Evolutionary conservation across 2,329 filamentous ascomycete genomes (phyloP), one percentile per base, ranked within the genome.

Genomic region (Fusarium gaditjirri): DNA sequence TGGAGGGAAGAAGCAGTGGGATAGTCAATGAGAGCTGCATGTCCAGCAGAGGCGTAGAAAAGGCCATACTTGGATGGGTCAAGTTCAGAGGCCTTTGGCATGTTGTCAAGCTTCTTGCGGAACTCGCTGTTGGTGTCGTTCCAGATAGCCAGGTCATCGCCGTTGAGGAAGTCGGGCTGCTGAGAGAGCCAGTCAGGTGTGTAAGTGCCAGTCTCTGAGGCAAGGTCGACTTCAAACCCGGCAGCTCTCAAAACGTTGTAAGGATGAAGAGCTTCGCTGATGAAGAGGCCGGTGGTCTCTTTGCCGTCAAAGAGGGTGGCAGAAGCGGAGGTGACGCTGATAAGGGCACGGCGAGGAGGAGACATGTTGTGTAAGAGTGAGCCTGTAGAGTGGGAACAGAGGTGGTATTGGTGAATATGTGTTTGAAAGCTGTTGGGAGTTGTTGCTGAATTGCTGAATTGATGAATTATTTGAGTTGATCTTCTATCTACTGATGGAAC

Each of bases 41-140:
- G 64, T 1, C 64, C 64, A n/a, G 64, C 64, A 16, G 68, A 75
- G 14, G 73, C 72, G 25, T 55, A 76, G 53, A 76, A 76, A 2
- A 76, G 36, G 0, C 71, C 71, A 9, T 73, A 73, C 33, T 60
- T 56, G 12, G 67, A 65, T 11, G 52, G 72, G 43, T 83, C 80
- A 12, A 75, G 38, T 5, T 75, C 72, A 17, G 65, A 61, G 4
- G 84, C 80, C 63, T 81, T 83, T 54, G 78, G 69, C 72, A 85
- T 78, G 39, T 80, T 79, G 71, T 86, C 84, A 14, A 86, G 77
- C 74, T 86, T 85, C 55, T 79, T 76, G 59, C 83, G 78, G 76
- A 87, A 86, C 11, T 82, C 82, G 70, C 83, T 82, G 66, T 73
- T 75, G 25, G 57, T 47, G 57, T 86, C 78, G 12, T 84, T 80